Conservation (phyloP, 305 asterid genomes). For the Euphrasia arctica region DNA sequence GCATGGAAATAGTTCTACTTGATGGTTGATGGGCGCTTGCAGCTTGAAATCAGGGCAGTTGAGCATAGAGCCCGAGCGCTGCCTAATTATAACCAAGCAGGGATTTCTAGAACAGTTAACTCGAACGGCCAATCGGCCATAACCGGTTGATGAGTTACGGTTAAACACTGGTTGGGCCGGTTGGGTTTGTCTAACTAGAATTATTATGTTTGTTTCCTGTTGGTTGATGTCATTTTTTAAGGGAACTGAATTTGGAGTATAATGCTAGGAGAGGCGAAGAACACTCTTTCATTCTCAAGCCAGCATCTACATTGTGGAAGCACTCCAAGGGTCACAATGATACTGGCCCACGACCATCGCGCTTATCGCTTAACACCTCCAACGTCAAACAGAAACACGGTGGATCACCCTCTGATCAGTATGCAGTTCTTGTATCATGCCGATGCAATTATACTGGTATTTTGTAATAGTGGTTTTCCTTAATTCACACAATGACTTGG, state of each 20-base stretch:
- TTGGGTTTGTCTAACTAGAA: background rate
- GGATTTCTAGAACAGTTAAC: too few species aligned
- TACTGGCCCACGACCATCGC: conserved; percentile 37
- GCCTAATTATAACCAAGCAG: too few species aligned
- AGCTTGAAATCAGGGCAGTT: too few species aligned
- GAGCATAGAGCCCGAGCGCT: too few species aligned
- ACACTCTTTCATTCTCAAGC: conserved; percentile 93
- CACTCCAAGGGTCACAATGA: conserved; percentile 41
- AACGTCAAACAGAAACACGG: conserved; percentile 43
- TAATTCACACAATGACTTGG: conserved; percentile 13
- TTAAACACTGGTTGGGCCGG: too few species aligned
- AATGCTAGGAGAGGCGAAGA: conserved; percentile 98
- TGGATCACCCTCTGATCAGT: conserved; percentile 55
- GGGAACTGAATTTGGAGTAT: conserved; percentile 24
- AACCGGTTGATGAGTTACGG: too few species aligned
- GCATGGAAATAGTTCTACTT: too few species aligned
- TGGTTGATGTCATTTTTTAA: conserved; percentile 25
- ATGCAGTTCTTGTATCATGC: conserved; percentile 91
- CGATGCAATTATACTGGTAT: conserved; percentile 96
- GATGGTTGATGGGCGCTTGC: too few species aligned
- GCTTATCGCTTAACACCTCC: conserved; percentile 37
- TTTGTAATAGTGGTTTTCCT: conserved; percentile 7
- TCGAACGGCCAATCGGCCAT: too few species aligned
- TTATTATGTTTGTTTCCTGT: conserved; percentile 10
- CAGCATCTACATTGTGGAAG: conserved; percentile 67